A percentile compares a stretch with the other conserved stretches of the same genome.
phyloP scores from a whole-genome alignment of 768 basidiomycete species.

The Collybia nuda region DNA sequence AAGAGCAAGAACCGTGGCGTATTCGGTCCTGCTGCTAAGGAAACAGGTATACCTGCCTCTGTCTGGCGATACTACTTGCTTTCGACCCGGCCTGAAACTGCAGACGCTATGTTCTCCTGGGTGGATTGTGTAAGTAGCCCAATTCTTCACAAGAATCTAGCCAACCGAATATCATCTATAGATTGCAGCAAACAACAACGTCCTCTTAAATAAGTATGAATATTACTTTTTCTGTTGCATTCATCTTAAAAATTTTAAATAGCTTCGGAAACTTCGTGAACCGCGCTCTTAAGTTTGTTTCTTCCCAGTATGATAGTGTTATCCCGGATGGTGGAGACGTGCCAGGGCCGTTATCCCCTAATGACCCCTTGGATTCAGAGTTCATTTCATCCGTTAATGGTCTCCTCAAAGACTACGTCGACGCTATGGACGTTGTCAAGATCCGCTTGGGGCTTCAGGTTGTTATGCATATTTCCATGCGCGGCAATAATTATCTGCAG shows the following conservation, averaged over 20 bases:
- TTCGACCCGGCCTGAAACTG: conserved; percentile 88
- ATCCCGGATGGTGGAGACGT: conserved; percentile 79
- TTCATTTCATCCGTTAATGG: conserved; percentile 82
- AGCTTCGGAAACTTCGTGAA: conserved; percentile 99
- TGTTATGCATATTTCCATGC: conserved; percentile 85
- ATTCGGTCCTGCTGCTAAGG: conserved; percentile 91
- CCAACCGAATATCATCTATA: conserved; percentile 24
- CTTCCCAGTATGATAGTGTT: conserved; percentile 76
- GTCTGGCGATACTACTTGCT: conserved; percentile 98
- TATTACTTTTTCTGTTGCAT: background rate
- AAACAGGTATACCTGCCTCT: conserved; percentile 89
- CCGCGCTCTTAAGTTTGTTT: conserved; percentile 88
- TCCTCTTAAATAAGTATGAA: conserved; percentile 87
- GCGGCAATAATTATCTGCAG: conserved; percentile 95
- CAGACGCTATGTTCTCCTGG: conserved; percentile 98
- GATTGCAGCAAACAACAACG: conserved; percentile 91
- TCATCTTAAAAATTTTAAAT: background rate
- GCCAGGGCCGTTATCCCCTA: conserved; percentile 67
- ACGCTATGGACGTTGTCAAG: conserved; percentile 90
- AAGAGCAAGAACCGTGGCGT: conserved; percentile 97
- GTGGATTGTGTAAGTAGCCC: conserved; percentile 72
- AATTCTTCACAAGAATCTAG: background rate
- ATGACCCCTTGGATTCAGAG: conserved; percentile 64
- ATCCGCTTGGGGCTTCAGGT: conserved; percentile 84
- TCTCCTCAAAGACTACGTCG: conserved; percentile 76